Conservation (phyloP, 2,329 filamentous ascomycete species). For the Neurospora sp. region DNA sequence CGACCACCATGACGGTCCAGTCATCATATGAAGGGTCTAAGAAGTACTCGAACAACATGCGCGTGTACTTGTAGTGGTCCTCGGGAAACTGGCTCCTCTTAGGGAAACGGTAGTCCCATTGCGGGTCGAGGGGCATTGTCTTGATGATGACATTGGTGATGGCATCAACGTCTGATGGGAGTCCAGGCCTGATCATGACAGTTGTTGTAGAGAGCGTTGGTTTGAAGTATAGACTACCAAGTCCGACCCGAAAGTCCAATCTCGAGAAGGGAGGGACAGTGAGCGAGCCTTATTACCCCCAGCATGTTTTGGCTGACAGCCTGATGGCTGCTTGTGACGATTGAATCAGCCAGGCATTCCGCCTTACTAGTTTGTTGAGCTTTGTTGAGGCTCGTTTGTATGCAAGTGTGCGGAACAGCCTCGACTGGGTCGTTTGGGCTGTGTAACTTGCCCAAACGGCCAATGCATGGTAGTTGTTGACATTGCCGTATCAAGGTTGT, state of each 20-base stretch:
- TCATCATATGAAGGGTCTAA: constrained; percentile 14
- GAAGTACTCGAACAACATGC: constrained; percentile 17
- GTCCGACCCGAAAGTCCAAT: background rate
- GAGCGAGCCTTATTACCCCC: background rate
- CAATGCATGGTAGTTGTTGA: background rate
- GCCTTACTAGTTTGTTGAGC: background rate
- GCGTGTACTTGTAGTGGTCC: constrained; percentile 17
- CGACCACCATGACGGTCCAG: constrained; percentile 18
- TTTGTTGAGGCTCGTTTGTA: background rate
- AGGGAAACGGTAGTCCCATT: constrained; percentile 19
- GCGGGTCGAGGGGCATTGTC: constrained; percentile 17
- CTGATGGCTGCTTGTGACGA: background rate
- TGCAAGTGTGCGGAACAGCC: background rate
- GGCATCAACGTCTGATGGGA: constrained; percentile 14
- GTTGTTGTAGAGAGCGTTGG: background rate
- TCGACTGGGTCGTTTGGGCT: background rate
- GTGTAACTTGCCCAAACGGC: background rate
- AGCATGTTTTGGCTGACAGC: background rate
- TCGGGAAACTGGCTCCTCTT: constrained; percentile 12
- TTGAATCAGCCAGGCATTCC: background rate
- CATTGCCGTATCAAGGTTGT: background rate
- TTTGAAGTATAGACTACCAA: background rate
- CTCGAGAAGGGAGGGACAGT: background rate
- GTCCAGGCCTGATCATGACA: constrained; percentile 7
- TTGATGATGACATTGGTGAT: constrained; percentile 16